Conservation (phyloP, 2,329 filamentous ascomycete species). For the Diaporthe australafricana region DNA sequence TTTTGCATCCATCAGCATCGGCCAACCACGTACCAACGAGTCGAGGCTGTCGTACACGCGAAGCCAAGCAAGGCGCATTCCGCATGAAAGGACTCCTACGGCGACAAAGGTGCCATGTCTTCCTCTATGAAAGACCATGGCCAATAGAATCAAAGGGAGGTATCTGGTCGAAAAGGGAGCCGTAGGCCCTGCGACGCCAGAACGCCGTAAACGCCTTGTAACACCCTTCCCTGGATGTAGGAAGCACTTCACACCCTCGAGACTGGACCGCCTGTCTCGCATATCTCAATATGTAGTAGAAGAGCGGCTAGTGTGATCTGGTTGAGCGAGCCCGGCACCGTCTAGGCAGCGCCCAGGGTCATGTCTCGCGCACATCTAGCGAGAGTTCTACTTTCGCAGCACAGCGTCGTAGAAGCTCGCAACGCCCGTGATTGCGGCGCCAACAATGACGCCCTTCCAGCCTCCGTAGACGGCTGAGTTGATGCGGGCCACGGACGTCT, state of each 20-base stretch:
- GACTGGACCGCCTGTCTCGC: slow-evolving; percentile 5
- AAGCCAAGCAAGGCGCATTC: not conserved
- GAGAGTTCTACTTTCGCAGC: slow-evolving; percentile 69
- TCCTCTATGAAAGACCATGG: not conserved
- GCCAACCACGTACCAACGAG: not conserved
- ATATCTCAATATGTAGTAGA: not conserved
- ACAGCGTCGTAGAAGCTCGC: slow-evolving; percentile 83
- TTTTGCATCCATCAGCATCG: not conserved
- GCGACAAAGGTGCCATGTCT: not conserved
- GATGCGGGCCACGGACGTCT: slow-evolving; percentile 70
- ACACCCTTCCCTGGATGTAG: slow-evolving; percentile 27
- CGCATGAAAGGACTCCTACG: not conserved
- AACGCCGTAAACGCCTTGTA: slow-evolving; percentile 36
- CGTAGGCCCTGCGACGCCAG: slow-evolving; percentile 33
- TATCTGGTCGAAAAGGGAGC: slow-evolving; percentile 31
- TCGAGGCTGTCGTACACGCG: too few relatives aligned
- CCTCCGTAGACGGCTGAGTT: slow-evolving; percentile 77
- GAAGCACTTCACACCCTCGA: not conserved
- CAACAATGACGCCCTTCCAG: slow-evolving; percentile 76
- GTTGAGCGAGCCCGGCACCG: not conserved
- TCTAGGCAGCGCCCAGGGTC: not conserved
- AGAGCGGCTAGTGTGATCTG: not conserved
- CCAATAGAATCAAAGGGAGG: slow-evolving; percentile 29
- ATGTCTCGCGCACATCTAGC: not conserved
- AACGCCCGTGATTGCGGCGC: slow-evolving; percentile 74